These are phyloP conservation scores for Lactarius vividus DNA, from an alignment of 768 basidiomycete species.

Conservation along the genomic window DNA sequence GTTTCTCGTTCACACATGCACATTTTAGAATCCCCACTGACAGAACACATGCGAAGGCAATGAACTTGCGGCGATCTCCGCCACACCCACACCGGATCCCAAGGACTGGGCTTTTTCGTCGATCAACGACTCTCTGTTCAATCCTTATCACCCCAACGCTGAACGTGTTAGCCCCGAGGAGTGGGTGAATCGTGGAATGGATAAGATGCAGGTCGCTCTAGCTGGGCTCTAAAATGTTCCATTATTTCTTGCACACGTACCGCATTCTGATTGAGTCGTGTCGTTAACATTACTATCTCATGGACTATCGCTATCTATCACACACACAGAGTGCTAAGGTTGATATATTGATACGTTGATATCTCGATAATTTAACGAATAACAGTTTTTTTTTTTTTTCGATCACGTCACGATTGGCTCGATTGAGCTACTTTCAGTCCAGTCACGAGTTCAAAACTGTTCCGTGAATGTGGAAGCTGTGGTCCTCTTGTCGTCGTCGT, in stretches of 20 bases:
- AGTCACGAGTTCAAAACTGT: not conserved
- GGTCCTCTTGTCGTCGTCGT: conserved; percentile 6
- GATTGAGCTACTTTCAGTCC: not conserved
- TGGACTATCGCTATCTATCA: conserved; percentile 2
- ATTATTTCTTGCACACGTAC: not conserved
- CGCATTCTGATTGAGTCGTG: not conserved
- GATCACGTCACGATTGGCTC: conserved; percentile 18
- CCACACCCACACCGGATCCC: conserved; percentile 57
- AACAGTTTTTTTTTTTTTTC: not conserved
- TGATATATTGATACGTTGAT: not conserved
- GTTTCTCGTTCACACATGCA: conserved; percentile 26
- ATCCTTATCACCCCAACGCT: conserved; percentile 33
- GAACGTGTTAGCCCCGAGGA: conserved; percentile 52
- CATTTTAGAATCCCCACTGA: conserved; percentile 9
- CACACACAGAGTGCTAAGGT: not conserved
- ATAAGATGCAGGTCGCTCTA: conserved; percentile 41
- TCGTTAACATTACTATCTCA: not conserved
- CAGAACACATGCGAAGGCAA: conserved; percentile 39
- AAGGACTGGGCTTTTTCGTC: conserved; percentile 57
- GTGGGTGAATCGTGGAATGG: conserved; percentile 53
- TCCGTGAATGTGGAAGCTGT: conserved; percentile 13
- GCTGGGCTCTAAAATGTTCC: not conserved
- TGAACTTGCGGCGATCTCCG: conserved; percentile 62
- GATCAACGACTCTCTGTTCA: conserved; percentile 58
- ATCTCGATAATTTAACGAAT: not conserved